phyloP scores from a whole-genome alignment of 2,329 filamentous ascomycete genomes.

The Didymellaceae sp. region DNA sequence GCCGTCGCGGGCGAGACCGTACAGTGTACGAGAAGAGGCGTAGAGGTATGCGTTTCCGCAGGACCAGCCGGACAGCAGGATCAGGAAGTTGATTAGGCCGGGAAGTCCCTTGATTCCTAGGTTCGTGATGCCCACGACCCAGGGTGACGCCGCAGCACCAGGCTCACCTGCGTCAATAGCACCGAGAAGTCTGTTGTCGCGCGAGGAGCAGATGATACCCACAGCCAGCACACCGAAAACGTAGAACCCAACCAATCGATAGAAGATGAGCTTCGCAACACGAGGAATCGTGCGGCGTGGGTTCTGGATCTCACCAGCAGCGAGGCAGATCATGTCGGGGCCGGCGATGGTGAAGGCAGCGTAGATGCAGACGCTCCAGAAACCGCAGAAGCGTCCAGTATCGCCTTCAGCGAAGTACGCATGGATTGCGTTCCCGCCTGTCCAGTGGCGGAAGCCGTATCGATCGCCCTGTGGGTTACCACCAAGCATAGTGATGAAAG shows the following conservation, averaged over 20 bases:
- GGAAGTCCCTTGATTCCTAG: slow-evolving; percentile 64
- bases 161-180: slow-evolving; percentile 60
- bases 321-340: slow-evolving; percentile 49
- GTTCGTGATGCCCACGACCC: slow-evolving; percentile 58
- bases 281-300: slow-evolving; percentile 66
- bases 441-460: slow-evolving; percentile 66
- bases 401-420: slow-evolving; percentile 55
- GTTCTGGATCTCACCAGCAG: slow-evolving; percentile 65
- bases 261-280: slow-evolving; percentile 66
- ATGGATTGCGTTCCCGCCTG: slow-evolving; percentile 59
- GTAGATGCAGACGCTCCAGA: slow-evolving; percentile 56
- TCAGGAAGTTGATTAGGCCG: slow-evolving; percentile 71
- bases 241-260: slow-evolving; percentile 68
- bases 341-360: slow-evolving; percentile 60
- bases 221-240: slow-evolving; percentile 65
- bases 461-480: slow-evolving; percentile 59
- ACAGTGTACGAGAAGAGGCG: slow-evolving; percentile 59
- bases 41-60: slow-evolving; percentile 64
- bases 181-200: slow-evolving; percentile 47
- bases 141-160: slow-evolving; percentile 61
- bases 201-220: slow-evolving; percentile 64
- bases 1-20: slow-evolving; percentile 64
- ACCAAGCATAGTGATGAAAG: slow-evolving; percentile 64
- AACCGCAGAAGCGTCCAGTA: slow-evolving; percentile 54
- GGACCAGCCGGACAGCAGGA: slow-evolving; percentile 69